Evolutionary conservation across 768 basidiomycete genomes (phyloP), one percentile per base, ranked within the genome.

Genomic region (Amanita rimosa): DNA sequence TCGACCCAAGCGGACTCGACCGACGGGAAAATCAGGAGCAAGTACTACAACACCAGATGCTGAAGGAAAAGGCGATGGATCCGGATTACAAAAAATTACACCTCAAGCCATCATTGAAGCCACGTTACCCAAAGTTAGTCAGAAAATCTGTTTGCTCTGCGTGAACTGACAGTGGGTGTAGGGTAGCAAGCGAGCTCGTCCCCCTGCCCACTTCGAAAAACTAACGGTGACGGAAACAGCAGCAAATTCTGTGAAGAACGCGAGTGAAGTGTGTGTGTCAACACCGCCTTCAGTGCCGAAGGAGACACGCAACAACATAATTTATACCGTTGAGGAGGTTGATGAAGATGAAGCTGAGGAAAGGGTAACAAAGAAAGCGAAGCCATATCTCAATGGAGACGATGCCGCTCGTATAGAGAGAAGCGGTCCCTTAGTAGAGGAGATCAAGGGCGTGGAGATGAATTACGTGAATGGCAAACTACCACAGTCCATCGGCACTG

Each of bases 181-280:
- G 85, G 86, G 85, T 50, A 85, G 80, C 59, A 85, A 85, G 58
- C 81, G 86, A 40, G 78, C 83, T 38, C 75, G 85, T 35, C 85
- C 86, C 4, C 81, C 83, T n/a, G 62, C 72, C 3, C 69, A 76
- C 46, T 57, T 83, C 27, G 72, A 73, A 53, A 75, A 65, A 54
- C 53, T 55, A 29, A 17, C 48, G 27, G 24, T 56, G 8, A 19
- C 51, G 7, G 40, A 50, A n/a, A 52, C 52, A 10, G 34, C 41
- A 26, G 26, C 26, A 6, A 5, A 33, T 1, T 19, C 40, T 2
- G 26, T 10, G 27, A 41, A 36, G 16, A 19, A 14, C 26, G 33
- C 9, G 16, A 27, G 24, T 22, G n/a, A n/a, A 37, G n/a, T 6
- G 27, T 27, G n/a, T 27, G 6, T 14, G 5, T n/a, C 37, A 33